phyloP scores from a whole-genome alignment of 2,329 filamentous ascomycete genomes.

The Ascochyta viciae-villosae region DNA sequence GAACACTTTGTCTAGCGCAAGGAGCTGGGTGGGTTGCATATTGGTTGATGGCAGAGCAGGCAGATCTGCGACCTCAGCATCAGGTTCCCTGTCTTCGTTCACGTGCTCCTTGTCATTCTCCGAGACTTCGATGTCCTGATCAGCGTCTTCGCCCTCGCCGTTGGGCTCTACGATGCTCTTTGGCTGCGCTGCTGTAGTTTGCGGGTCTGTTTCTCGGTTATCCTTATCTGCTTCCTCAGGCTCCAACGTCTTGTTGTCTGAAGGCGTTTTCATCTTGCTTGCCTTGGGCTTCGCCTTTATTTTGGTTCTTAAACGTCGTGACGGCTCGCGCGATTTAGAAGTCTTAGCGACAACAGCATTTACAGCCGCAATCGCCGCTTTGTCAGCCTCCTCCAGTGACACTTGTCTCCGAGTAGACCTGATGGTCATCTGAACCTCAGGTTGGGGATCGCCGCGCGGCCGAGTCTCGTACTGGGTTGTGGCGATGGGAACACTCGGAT shows the following conservation, averaged over 20 bases:
- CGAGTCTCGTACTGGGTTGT: neutral
- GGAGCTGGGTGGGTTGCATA: neutral
- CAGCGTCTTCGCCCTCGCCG: neutral
- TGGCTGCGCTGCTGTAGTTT: neutral
- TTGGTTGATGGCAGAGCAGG: neutral
- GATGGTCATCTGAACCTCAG: neutral
- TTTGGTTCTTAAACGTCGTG: neutral
- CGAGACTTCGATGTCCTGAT: too few relatives aligned
- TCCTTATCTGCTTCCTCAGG: neutral
- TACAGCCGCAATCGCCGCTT: neutral
- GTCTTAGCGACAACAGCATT: neutral
- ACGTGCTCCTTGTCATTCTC: neutral
- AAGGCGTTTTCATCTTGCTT: too few relatives aligned
- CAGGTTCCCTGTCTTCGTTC: neutral
- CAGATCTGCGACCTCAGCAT: neutral
- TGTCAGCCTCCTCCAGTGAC: neutral
- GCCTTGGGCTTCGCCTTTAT: neutral
- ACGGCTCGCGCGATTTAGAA: too few relatives aligned
- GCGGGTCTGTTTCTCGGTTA: neutral
- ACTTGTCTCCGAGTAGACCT: neutral
- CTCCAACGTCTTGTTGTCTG: neutral
- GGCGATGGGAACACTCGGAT: neutral
- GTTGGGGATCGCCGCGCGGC: neutral
- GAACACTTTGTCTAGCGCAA: constrained; percentile 29
- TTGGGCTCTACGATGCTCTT: neutral